phyloP scores from a whole-genome alignment of 2,329 filamentous ascomycete species.

The Arthrobotrys entomopaga region DNA sequence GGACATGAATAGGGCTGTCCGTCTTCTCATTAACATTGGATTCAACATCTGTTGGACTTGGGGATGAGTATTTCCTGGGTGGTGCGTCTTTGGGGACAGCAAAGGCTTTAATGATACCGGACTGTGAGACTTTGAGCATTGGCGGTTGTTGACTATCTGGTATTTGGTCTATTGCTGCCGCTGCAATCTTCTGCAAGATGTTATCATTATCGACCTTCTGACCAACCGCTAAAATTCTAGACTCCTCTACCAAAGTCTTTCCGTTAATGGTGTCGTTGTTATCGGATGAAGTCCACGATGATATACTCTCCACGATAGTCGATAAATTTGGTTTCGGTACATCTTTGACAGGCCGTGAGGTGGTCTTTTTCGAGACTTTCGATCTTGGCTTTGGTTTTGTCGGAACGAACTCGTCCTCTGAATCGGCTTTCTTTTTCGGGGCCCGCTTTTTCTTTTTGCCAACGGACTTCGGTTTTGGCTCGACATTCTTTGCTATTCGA shows the following conservation, averaged over 20 bases:
- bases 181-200: background rate
- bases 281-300: background rate
- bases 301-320: background rate
- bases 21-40: background rate
- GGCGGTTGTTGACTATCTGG: background rate
- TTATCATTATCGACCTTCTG: background rate
- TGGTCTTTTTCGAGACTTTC: background rate
- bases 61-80: constrained; percentile 14
- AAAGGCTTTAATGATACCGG: constrained; percentile 27
- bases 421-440: constrained; percentile 1
- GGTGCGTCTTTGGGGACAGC: constrained; percentile 18
- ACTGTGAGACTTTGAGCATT: constrained; percentile 27
- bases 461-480: background rate
- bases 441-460: background rate
- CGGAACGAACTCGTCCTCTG: constrained; percentile 18
- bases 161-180: background rate
- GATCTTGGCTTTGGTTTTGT: background rate
- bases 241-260: constrained; percentile 15
- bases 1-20: constrained; percentile 2
- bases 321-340: background rate
- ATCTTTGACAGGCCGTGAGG: too few relatives aligned
- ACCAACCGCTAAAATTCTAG: background rate
- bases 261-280: constrained; percentile 2
- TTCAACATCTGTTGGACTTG: constrained; percentile 4
- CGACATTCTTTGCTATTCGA: background rate